A percentile compares a stretch with the other conserved stretches of the same genome.
Conservation (phyloP, 176 grass and related monocot species). For the Oryza rufipogon region DNA sequence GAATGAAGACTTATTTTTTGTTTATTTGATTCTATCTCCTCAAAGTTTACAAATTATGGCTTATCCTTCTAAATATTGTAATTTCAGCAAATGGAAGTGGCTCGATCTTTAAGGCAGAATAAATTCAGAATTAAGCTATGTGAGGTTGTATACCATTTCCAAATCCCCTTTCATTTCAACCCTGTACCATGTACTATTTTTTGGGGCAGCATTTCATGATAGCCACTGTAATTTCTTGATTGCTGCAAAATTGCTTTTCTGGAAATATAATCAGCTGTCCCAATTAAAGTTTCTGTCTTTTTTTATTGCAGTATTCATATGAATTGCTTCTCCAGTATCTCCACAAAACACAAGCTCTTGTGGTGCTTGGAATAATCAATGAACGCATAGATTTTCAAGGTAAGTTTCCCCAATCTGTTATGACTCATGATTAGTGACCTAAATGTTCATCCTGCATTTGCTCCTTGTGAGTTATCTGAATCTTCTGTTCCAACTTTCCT, state of each 20-base stretch:
- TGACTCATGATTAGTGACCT: background rate
- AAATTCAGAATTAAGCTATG: slow-evolving; percentile 96
- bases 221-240: slow-evolving; percentile 8
- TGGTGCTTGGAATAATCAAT: slow-evolving; percentile 88
- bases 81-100: slow-evolving; percentile 89
- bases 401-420: slow-evolving; percentile 30
- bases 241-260: slow-evolving; percentile 28
- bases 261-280: slow-evolving; percentile 5
- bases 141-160: slow-evolving; percentile 49
- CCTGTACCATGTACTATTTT: background rate
- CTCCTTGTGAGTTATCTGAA: slow-evolving; percentile 36
- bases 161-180: slow-evolving; percentile 26
- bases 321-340: slow-evolving; percentile 89
- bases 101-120: slow-evolving; percentile 74
- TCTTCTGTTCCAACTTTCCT: slow-evolving; percentile 38
- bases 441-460: slow-evolving; percentile 23
- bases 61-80: slow-evolving; percentile 26
- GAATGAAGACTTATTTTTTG: slow-evolving; percentile 25
- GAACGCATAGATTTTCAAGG: slow-evolving; percentile 95
- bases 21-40: slow-evolving; percentile 24
- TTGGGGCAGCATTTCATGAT: background rate
- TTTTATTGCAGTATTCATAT: slow-evolving; percentile 82
- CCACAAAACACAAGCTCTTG: slow-evolving; percentile 84
- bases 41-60: slow-evolving; percentile 9
- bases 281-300: slow-evolving; percentile 4